Percentiles rank a stretch among this genome's conserved stretches.
phyloP scores from a whole-genome alignment of 2,329 filamentous ascomycete species.

The Colletotrichum ledebouriae region DNA sequence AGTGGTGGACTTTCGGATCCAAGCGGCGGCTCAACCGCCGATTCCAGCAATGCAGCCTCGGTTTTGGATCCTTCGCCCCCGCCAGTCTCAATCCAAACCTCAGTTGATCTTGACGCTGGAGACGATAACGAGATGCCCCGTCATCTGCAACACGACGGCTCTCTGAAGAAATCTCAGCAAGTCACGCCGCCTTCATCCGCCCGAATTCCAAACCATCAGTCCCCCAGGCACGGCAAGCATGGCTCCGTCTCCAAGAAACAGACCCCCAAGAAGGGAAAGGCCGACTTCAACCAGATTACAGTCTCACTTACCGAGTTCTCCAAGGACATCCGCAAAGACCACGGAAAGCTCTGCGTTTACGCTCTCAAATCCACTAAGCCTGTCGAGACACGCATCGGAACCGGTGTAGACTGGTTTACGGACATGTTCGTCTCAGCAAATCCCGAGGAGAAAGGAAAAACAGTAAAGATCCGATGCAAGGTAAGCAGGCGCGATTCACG shows the following conservation, averaged over 20 bases:
- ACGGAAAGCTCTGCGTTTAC: constrained; percentile 60
- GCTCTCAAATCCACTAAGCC: constrained; percentile 60
- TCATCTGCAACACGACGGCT: constrained; percentile 19
- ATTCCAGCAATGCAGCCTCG: constrained; percentile 41
- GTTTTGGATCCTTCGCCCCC: constrained; percentile 39
- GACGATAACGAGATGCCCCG: constrained; percentile 38
- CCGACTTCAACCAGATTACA: constrained; percentile 52
- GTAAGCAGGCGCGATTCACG: constrained; percentile 49
- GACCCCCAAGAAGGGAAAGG: constrained; percentile 56
- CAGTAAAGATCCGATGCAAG: constrained; percentile 66
- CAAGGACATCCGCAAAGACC: constrained; percentile 59
- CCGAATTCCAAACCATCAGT: constrained; percentile 45
- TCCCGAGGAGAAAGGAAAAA: constrained; percentile 52
- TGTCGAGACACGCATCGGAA: constrained; percentile 55
- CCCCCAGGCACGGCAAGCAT: constrained; percentile 47
- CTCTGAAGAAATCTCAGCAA: constrained; percentile 29
- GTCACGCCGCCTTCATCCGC: constrained; percentile 40
- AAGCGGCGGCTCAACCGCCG: constrained; percentile 37
- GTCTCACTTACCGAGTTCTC: constrained; percentile 48
- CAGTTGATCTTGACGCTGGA: constrained; percentile 35
- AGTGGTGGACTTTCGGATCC: constrained; percentile 30
- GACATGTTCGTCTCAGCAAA: constrained; percentile 54
- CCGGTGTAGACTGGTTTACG: constrained; percentile 63
- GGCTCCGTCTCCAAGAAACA: constrained; percentile 42
- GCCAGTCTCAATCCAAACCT: constrained; percentile 37